Evolutionary conservation across 345 rosid genomes (phyloP).

Genomic region (Linum usitatissimum): DNA sequence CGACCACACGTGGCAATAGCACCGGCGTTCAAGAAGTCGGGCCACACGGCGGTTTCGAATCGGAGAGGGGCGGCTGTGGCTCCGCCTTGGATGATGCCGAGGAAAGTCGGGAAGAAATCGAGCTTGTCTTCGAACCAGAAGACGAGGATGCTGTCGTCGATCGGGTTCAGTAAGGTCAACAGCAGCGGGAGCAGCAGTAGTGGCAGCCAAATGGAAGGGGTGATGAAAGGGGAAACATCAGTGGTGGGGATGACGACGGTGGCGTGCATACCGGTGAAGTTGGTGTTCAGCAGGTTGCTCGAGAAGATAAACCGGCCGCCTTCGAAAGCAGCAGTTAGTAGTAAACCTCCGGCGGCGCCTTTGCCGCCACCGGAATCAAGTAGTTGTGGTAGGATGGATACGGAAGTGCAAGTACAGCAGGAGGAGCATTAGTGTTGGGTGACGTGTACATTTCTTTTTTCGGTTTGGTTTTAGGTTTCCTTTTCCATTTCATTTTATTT

Average conservation of each 20-base stretch:
- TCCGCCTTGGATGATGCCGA: constrained; percentile 31
- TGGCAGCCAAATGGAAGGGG: constrained; percentile 35
- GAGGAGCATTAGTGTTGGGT: neutral
- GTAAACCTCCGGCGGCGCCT: too few relatives aligned
- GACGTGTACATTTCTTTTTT: neutral
- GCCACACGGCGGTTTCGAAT: constrained; percentile 21
- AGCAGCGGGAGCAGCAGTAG: constrained; percentile 16
- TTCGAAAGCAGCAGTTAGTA: constrained; percentile 33
- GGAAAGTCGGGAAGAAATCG: constrained; percentile 38
- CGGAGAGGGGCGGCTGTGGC: constrained; percentile 28
- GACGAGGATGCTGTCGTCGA: constrained; percentile 74
- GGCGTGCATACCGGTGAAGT: constrained; percentile 90
- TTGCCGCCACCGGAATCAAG: neutral
- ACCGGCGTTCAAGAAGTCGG: constrained; percentile 23
- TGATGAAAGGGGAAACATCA: constrained; percentile 52
- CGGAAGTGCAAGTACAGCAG: neutral
- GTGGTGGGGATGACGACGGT: constrained; percentile 58
- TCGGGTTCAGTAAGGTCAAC: constrained; percentile 47
- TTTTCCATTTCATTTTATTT: too few relatives aligned
- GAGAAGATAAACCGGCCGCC: constrained; percentile 99
- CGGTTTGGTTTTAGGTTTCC: neutral
- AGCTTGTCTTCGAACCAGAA: constrained; percentile 50
- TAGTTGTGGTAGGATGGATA: neutral
- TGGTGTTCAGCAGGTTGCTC: constrained; percentile 90
- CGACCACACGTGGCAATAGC: constrained; percentile 44